Conservation (phyloP, 495 filamentous ascomycete species). For the Pseudoneurospora amorphoporcata region DNA sequence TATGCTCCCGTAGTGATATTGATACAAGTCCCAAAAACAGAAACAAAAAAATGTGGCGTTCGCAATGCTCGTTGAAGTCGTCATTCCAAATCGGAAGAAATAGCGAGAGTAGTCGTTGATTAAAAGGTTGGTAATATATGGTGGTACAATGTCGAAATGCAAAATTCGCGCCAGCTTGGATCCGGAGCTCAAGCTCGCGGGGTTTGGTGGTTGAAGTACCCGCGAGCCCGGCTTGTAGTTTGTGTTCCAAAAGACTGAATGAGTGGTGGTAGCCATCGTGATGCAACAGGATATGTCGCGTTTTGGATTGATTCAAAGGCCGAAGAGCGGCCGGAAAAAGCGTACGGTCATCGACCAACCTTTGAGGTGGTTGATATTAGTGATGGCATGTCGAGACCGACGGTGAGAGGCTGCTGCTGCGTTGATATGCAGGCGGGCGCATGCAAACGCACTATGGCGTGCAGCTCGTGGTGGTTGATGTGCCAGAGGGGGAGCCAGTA, state of each 20-base stretch:
- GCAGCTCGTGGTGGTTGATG: constrained; percentile 8
- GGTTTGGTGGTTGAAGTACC: not conserved
- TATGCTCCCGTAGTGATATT: not conserved
- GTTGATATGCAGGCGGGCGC: constrained; percentile 2
- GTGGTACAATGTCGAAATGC: constrained; percentile 16
- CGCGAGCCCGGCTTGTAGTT: not conserved
- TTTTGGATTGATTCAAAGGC: not conserved
- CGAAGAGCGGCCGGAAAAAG: not conserved
- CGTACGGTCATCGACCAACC: constrained; percentile 1
- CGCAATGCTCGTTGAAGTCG: constrained; percentile 15
- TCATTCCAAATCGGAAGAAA: constrained; percentile 6
- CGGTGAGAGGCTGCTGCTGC: constrained; percentile 5
- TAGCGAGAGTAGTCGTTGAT: constrained; percentile 12
- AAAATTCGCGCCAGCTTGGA: not conserved
- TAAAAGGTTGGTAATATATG: constrained; percentile 21
- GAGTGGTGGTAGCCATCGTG: not conserved
- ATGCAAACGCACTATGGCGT: constrained; percentile 12
- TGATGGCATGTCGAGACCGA: constrained; percentile 2
- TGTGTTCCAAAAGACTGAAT: not conserved
- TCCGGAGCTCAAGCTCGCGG: not conserved
- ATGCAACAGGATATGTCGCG: not conserved
- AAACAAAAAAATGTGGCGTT: not conserved
- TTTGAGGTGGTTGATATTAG: not conserved
- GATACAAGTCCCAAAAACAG: not conserved
- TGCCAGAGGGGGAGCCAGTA: constrained; percentile 8